Base-by-base conservation (phyloP, 2,329 filamentous ascomycete genomes). In the Phaeosphaeria sp. region DNA sequence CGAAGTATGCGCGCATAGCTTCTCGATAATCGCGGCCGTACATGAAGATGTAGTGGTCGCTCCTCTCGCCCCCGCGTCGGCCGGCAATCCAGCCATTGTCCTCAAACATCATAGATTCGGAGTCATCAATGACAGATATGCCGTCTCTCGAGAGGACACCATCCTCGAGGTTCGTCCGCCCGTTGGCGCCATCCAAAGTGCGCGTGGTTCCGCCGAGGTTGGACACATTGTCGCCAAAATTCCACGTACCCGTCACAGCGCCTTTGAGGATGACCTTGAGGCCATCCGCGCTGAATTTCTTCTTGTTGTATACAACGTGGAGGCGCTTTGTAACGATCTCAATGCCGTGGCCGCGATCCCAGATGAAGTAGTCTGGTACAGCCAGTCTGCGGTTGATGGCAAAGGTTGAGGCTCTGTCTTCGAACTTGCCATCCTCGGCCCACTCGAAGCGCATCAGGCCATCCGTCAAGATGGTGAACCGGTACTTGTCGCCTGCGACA, bases 321-420 rank as follows among this genome's bases (percentile, higher is more conserved):
- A 86, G 84, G 50, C 79, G 74, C 6, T 80, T 69, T 0, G 85
- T 88, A 62, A 83, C 80, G 59, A 89, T 86, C 65, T 87, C 81
- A 9, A 89, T 76, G 13, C 72, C 66, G 22, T 80, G 72, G 1
- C 80, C 73, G 13, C 72, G 73, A 20, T 87, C 81, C 53, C 80
- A 74, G 48, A 84, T 75, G 5, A 77, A 78, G 64, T 83, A 86
- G 43, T 81, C 68, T 0, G 81, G 81, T 0, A 83, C 79, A 1
- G 80, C 73, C 23, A 84, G 77, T 11, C 78, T 72, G 23, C 87
- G 80, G 60, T 85, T 83, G 55, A 85, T 78, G n/a, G 86, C 87
- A 67, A 89, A 86, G 10, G 83, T 84, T 0, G 85, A 88, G 0
- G 85, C 83, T 4, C 86, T 82, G 67, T 89, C 86, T 67, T 89